Evolutionary conservation across 192 early-diverging fungal species (phyloP), one percentile per base, ranked within the genome.

Genomic region (Allomyces macrogynus): DNA sequence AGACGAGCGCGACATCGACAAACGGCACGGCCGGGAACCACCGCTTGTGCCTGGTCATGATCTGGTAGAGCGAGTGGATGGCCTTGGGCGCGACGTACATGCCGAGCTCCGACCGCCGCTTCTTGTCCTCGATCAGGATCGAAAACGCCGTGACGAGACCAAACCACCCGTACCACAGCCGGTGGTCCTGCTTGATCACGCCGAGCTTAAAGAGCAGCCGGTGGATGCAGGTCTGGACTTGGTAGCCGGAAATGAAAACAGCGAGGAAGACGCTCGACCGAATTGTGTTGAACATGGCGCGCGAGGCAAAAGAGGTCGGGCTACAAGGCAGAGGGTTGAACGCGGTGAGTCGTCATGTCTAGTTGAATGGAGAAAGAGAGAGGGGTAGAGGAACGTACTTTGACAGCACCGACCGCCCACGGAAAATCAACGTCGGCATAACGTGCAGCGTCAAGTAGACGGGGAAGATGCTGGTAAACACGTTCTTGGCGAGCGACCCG

Each of bases 81-180:
- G 49, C 49, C 49, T 57, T 57, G 49, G 49, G 49, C 49, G 49
- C 49, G 16, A 57, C 49, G 5, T 57, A 57, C 49, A 57, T 14
- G 11, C 24, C 64, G 11, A 64, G 49, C 23, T 64, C 64, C 3
- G 64, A 11, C n/a, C 64, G 64, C 22, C 64, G 42, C 7, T 32
- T 64, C 49, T 64, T 64, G 24, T 64, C 43, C 23, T 64, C 64
- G 23, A 64, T 22, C 23, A 43, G 12, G 42, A 64, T 64, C 23
- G 64, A 64, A 11, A 22, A 11, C 23, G 25, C 22, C 22, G 61
- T 14, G 61, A 23, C 11, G 20, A 25, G 11, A 0, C 23, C 64
- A 64, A 64, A 27, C 64, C 20, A 22, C 23, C 11, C n/a, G 25
- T n/a, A 32, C n/a, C 22, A 23, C 20, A n/a, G 11, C 23, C 24